Evolutionary conservation across 2,329 filamentous ascomycete species (phyloP).

Genomic region (Aspergillus sp.): DNA sequence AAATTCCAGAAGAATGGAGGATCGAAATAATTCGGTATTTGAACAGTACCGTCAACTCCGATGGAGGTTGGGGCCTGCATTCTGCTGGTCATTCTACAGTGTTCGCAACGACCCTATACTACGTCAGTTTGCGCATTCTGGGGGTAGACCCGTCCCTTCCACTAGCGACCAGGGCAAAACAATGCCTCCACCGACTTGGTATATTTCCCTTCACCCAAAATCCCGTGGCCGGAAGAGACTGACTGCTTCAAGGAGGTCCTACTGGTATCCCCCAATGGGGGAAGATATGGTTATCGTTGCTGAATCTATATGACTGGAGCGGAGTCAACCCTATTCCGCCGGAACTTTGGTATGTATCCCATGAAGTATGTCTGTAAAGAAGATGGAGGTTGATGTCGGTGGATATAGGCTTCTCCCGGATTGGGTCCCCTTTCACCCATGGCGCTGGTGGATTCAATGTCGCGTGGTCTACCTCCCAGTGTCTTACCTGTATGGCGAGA

Average conservation of each 20-base stretch:
- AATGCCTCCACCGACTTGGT: neutral
- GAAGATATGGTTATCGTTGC: slow-evolving; percentile 11
- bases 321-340: slow-evolving; percentile 1
- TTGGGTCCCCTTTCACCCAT: slow-evolving; percentile 7
- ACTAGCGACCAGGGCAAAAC: neutral
- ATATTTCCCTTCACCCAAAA: no score
- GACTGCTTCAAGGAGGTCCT: neutral
- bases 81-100: neutral
- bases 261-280: slow-evolving; percentile 4
- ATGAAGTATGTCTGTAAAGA: neutral
- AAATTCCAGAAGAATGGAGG: neutral
- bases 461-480: slow-evolving; percentile 7
- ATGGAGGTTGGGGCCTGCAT: slow-evolving; percentile 8
- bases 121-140: slow-evolving; percentile 6
- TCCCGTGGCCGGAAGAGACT: neutral
- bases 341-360: slow-evolving; percentile 4
- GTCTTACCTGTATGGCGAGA: slow-evolving; percentile 3
- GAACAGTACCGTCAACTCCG: neutral
- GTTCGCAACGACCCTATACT: slow-evolving; percentile 6
- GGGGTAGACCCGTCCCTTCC: slow-evolving; percentile 1
- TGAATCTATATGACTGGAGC: slow-evolving; percentile 8
- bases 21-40: slow-evolving; percentile 3
- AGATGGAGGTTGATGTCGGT: no score
- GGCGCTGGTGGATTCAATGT: slow-evolving; percentile 7
- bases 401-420: slow-evolving; percentile 2